phyloP scores from a whole-genome alignment of 257 asterid genomes.

The Przewalskia tangutica region DNA sequence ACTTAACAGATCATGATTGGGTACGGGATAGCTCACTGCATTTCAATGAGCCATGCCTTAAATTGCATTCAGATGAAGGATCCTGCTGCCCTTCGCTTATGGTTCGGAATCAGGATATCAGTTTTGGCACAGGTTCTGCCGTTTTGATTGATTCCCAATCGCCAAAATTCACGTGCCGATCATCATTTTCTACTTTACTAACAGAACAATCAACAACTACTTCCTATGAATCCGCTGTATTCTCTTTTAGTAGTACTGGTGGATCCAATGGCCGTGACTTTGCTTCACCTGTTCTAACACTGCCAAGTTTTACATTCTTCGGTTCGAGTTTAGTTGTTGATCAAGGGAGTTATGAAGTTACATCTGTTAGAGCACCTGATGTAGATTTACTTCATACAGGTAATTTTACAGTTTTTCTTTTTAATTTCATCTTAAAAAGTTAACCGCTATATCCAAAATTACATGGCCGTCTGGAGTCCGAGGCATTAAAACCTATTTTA shows the following conservation, averaged over 20 bases:
- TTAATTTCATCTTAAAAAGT: background rate
- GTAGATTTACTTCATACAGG: conserved; percentile 34
- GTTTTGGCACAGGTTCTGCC: conserved; percentile 44
- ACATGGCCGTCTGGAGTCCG: background rate
- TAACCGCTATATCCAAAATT: background rate
- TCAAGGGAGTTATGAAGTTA: conserved; percentile 25
- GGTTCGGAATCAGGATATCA: conserved; percentile 46
- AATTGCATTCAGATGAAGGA: conserved; percentile 6
- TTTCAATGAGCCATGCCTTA: conserved; percentile 3
- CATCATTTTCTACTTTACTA: conserved; percentile 52
- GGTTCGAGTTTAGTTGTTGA: conserved; percentile 21
- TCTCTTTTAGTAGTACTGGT: conserved; percentile 40
- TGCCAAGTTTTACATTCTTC: conserved; percentile 67
- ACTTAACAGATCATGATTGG: conserved; percentile 50
- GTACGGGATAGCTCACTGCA: conserved; percentile 21
- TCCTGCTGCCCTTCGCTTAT: conserved; percentile 19
- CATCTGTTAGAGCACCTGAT: conserved; percentile 17
- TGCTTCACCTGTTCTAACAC: conserved; percentile 32
- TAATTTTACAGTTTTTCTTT: conserved; percentile 12
- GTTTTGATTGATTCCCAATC: conserved; percentile 22
- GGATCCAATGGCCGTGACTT: conserved; percentile 28
- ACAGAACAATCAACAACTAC: conserved; percentile 19
- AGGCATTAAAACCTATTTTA: background rate
- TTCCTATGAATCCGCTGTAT: conserved; percentile 29
- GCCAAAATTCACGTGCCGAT: conserved; percentile 28